phyloP scores from a whole-genome alignment of 2,329 filamentous ascomycete species.

The Cladorrhinum sp. region DNA sequence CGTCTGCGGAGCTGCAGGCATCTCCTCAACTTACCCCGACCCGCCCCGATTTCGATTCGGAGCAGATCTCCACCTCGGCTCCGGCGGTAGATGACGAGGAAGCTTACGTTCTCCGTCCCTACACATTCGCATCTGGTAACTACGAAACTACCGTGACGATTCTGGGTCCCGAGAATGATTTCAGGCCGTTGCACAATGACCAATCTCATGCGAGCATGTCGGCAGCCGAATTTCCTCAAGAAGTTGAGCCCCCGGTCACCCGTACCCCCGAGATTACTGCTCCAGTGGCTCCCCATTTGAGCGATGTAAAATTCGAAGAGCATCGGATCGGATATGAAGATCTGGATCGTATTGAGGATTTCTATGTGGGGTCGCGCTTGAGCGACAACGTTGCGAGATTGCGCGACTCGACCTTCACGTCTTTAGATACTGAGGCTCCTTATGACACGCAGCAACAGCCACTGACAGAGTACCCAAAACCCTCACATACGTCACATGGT shows the following conservation, averaged over 20 bases:
- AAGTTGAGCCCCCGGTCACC: constrained; percentile 19
- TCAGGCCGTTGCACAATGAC: constrained; percentile 30
- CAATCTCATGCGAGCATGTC: constrained; percentile 22
- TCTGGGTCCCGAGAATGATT: constrained; percentile 44
- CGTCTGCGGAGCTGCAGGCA: constrained; percentile 23
- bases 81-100: constrained; percentile 32
- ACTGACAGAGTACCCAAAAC: constrained; percentile 31
- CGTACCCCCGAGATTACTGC: constrained; percentile 13
- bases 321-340: constrained; percentile 19
- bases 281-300: constrained; percentile 6
- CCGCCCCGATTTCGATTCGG: constrained; percentile 26
- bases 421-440: constrained; percentile 31
- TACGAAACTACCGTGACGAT: constrained; percentile 50
- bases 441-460: constrained; percentile 28
- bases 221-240: constrained; percentile 17
- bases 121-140: constrained; percentile 33
- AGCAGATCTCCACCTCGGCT: constrained; percentile 13
- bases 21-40: constrained; percentile 29
- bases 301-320: constrained; percentile 8
- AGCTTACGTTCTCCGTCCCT: constrained; percentile 42
- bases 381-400: constrained; percentile 35
- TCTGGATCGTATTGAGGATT: constrained; percentile 32
- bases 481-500: constrained; percentile 42
- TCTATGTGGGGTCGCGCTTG: constrained; percentile 33
- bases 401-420: constrained; percentile 33